phyloP scores from a whole-genome alignment of 2,329 filamentous ascomycete genomes.

The Bipolaris oryzae region DNA sequence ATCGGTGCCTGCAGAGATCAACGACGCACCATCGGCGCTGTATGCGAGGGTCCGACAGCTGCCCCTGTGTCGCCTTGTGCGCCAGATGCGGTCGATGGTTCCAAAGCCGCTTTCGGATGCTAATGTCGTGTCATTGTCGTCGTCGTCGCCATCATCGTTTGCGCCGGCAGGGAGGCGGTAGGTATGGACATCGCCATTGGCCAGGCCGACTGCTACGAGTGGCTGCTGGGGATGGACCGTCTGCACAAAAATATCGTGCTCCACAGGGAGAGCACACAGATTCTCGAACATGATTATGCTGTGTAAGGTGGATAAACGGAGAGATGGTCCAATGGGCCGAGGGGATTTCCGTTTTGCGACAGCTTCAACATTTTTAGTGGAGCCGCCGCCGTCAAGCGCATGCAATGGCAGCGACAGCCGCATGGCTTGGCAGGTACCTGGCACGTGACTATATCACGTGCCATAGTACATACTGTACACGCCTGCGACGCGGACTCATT shows the following conservation, averaged over 20 bases:
- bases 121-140: constrained; percentile 59
- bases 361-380: constrained; percentile 37
- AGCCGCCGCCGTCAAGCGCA: constrained; percentile 9
- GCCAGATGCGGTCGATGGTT: constrained; percentile 82
- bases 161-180: constrained; percentile 72
- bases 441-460: neutral
- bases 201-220: constrained; percentile 83
- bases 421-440: constrained; percentile 23
- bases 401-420: constrained; percentile 22
- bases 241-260: constrained; percentile 85
- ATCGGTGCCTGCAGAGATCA: constrained; percentile 66
- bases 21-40: constrained; percentile 74
- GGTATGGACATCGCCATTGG: constrained; percentile 83
- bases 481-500: neutral
- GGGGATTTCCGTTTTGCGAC: constrained; percentile 2
- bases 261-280: constrained; percentile 85
- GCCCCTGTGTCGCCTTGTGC: constrained; percentile 87
- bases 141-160: constrained; percentile 49
- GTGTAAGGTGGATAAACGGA: constrained; percentile 1
- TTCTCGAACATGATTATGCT: constrained; percentile 77
- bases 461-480: neutral
- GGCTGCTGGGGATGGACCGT: constrained; percentile 84
- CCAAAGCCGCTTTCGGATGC: constrained; percentile 67
- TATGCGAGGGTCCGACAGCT: constrained; percentile 86
- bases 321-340: neutral